Base-by-base conservation (phyloP, 2,329 filamentous ascomycete species). In the Didymellaceae sp. region DNA sequence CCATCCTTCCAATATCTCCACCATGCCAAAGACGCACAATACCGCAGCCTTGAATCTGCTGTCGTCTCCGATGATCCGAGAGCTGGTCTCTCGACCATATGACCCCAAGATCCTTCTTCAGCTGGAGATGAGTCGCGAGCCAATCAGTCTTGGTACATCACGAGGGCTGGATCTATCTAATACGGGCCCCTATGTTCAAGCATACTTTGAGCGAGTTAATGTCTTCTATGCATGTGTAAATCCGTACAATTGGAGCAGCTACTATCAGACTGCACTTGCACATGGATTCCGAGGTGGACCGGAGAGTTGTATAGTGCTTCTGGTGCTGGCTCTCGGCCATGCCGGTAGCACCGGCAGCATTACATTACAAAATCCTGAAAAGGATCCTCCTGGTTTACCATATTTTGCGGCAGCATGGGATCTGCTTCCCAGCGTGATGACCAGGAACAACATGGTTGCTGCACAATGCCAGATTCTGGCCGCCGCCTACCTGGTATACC, bases 181-280 rank as follows among this genome's bases (percentile, higher is more conserved):
- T 67, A 88, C 86, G 1, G 82, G 85, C 37, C 81, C 85, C 4
- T 92, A 91, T 68, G 87, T 90, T 31, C 85, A 89, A 65, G 86
- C 89, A 1, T 93, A 90, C 71, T 94, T 93, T 65, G 86, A 88
- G 50, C 81, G 87, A 32, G 90, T 91, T 52, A 93, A 93, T 58
- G 81, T 91, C 3, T 93, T 90, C 87, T 93, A 93, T 64, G 89
- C 90, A 8, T 91, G 88, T 61, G 88, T 94, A 25, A 92, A 91
- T 67, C 89, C 89, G 1, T 89, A 89, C 70, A 89, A 86, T 1
- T 94, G 90, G 89, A 80, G 83, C 32, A 85, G 81, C 52, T 87
- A 91, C 67, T 92, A 92, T 67, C 84, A 86, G 21, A 87, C 82
- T 4, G 90, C 90, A 0, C 79, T 91, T 6, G 87, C 87, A 2